These are phyloP conservation scores for Fusarium sp. DNA, from an alignment of 2,329 filamentous ascomycete genomes.

Conservation along the genomic window DNA sequence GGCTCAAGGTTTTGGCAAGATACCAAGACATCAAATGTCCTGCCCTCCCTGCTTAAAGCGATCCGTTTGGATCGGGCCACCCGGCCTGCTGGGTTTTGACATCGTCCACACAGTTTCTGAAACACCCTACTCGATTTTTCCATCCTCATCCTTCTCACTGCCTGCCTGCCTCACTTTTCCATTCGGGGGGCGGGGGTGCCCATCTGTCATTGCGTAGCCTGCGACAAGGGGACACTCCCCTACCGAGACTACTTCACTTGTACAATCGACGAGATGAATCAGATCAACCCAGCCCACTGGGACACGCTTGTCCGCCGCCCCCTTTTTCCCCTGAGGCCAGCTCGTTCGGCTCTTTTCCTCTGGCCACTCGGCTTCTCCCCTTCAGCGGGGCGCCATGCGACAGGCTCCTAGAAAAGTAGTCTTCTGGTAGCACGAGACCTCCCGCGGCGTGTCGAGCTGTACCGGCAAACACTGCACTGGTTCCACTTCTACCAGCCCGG, in stretches of 20 bases:
- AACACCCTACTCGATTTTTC: slow-evolving; percentile 36
- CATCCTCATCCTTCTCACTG: slow-evolving; percentile 16
- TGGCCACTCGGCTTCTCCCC: slow-evolving; percentile 51
- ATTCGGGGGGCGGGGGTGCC: slow-evolving; percentile 20
- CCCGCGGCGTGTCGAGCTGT: slow-evolving; percentile 33
- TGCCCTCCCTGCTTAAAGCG: slow-evolving; percentile 36
- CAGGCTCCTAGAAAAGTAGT: slow-evolving; percentile 43
- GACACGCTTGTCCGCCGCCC: slow-evolving; percentile 49
- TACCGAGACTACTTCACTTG: slow-evolving; percentile 42
- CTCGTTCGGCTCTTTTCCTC: slow-evolving; percentile 28
- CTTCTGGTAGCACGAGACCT: slow-evolving; percentile 46
- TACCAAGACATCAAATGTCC: slow-evolving; percentile 16
- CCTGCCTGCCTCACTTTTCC: slow-evolving; percentile 35
- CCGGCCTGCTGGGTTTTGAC: slow-evolving; percentile 40
- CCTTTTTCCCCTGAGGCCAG: slow-evolving; percentile 51
- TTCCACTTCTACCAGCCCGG: slow-evolving; percentile 43
- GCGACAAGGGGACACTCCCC: slow-evolving; percentile 33
- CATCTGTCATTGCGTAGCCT: slow-evolving; percentile 46
- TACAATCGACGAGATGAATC: slow-evolving; percentile 48
- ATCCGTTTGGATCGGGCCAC: slow-evolving; percentile 42
- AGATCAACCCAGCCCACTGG: slow-evolving; percentile 53
- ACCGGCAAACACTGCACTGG: slow-evolving; percentile 43
- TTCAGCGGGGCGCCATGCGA: slow-evolving; percentile 52
- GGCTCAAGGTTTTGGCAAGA: slow-evolving; percentile 2
- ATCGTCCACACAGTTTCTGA: slow-evolving; percentile 34